Percentiles rank a stretch among this genome's conserved stretches.
Conservation (phyloP, 2,329 filamentous ascomycete species). For the Pseudodiploospora longispora region DNA sequence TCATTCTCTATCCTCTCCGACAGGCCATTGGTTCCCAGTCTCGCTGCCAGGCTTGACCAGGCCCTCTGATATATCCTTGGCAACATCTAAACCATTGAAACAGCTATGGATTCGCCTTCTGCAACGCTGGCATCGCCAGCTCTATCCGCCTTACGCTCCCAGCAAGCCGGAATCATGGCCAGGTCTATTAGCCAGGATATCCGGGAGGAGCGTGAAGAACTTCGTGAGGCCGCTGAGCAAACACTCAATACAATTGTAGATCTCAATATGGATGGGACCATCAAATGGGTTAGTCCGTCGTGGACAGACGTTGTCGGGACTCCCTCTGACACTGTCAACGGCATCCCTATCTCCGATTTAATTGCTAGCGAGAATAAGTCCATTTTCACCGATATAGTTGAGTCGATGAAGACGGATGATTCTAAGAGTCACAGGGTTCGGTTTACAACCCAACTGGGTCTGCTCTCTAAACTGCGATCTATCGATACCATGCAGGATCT, state of each 20-base stretch:
- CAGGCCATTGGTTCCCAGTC: slow-evolving; percentile 9
- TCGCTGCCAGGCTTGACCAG: slow-evolving; percentile 5
- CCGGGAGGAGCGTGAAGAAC: slow-evolving; percentile 83
- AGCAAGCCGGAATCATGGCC: slow-evolving; percentile 46
- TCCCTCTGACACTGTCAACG: slow-evolving; percentile 61
- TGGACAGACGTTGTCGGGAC: slow-evolving; percentile 92
- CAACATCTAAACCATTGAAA: slow-evolving; percentile 3
- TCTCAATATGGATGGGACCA: slow-evolving; percentile 77
- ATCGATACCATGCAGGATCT: slow-evolving; percentile 31
- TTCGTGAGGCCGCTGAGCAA: slow-evolving; percentile 92
- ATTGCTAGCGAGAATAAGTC: slow-evolving; percentile 70
- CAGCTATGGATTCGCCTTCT: slow-evolving; percentile 37
- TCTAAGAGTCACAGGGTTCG: slow-evolving; percentile 85
- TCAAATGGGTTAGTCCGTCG: slow-evolving; percentile 94
- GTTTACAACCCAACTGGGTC: slow-evolving; percentile 64
- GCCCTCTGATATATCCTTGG: slow-evolving; percentile 4
- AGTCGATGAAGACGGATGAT: slow-evolving; percentile 87
- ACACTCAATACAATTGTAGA: slow-evolving; percentile 95
- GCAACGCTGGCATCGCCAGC: slow-evolving; percentile 42
- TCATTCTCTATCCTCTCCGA: not conserved
- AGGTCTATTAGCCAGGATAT: slow-evolving; percentile 79
- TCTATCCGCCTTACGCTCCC: slow-evolving; percentile 43
- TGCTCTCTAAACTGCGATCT: slow-evolving; percentile 56
- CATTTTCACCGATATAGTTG: slow-evolving; percentile 74
- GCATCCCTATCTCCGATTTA: slow-evolving; percentile 70